Conservation (phyloP, 2,329 filamentous ascomycete species). For the Neonectria ditissima region DNA sequence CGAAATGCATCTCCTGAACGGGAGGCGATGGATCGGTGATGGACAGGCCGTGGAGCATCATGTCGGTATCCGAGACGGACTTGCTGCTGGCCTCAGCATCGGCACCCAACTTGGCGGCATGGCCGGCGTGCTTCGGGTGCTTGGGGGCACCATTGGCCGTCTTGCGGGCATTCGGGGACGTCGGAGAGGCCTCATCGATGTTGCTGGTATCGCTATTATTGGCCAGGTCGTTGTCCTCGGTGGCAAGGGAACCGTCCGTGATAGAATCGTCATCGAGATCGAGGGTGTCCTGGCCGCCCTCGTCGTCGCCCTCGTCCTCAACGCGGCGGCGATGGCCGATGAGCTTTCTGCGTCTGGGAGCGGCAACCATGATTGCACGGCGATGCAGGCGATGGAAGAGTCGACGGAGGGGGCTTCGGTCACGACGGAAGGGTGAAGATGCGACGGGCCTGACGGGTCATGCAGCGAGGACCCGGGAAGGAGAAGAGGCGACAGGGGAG, state of each 20-base stretch:
- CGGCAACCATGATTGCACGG: slow-evolving; percentile 51
- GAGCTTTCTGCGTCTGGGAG: slow-evolving; percentile 71
- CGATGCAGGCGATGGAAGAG: slow-evolving; percentile 45
- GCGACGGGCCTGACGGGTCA: slow-evolving; percentile 44
- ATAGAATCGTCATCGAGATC: slow-evolving; percentile 75
- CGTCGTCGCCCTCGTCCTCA: slow-evolving; percentile 78
- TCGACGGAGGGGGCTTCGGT: slow-evolving; percentile 47
- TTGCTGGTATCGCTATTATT: slow-evolving; percentile 75
- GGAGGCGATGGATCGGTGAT: slow-evolving; percentile 57
- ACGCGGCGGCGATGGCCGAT: slow-evolving; percentile 76
- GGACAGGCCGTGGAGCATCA: slow-evolving; percentile 68
- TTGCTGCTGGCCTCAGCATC: slow-evolving; percentile 50
- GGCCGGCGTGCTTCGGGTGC: slow-evolving; percentile 48
- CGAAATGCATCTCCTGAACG: slow-evolving; percentile 61
- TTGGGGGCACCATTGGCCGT: slow-evolving; percentile 57
- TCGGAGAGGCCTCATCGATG: slow-evolving; percentile 67
- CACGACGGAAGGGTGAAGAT: slow-evolving; percentile 44
- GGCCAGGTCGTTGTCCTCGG: slow-evolving; percentile 70
- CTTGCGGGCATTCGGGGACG: slow-evolving; percentile 57
- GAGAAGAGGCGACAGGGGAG: slow-evolving; percentile 30
- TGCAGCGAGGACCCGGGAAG: slow-evolving; percentile 42
- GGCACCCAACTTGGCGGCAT: slow-evolving; percentile 51
- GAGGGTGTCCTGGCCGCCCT: slow-evolving; percentile 65
- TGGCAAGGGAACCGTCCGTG: slow-evolving; percentile 72
- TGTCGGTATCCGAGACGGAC: slow-evolving; percentile 64